phyloP scores from a whole-genome alignment of 352 stramenopile species.

The Phytopythium aichiense region DNA sequence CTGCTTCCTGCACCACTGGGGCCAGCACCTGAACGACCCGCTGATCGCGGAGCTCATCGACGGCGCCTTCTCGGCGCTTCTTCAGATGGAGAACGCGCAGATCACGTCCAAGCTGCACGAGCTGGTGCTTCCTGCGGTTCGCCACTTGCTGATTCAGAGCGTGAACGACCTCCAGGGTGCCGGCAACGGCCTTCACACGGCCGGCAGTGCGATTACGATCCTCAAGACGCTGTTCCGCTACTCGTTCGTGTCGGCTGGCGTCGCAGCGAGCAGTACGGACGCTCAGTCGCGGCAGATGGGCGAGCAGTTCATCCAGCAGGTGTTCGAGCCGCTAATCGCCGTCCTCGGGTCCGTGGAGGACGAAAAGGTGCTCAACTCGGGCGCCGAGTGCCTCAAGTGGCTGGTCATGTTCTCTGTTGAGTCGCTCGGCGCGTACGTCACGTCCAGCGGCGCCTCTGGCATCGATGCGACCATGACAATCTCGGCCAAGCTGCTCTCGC shows the following conservation, averaged over 20 bases:
- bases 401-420: conserved; percentile 77
- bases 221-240: conserved; percentile 73
- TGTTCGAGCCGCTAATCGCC: conserved; percentile 68
- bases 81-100: conserved; percentile 55
- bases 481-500: conserved; percentile 66
- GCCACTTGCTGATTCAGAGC: conserved; percentile 55
- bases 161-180: conserved; percentile 34
- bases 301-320: conserved; percentile 57
- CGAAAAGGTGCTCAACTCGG: conserved; percentile 69
- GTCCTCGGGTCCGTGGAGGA: conserved; percentile 62
- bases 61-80: conserved; percentile 55
- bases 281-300: conserved; percentile 42
- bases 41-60: conserved; percentile 72
- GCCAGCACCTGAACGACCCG: conserved; percentile 67
- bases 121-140: conserved; percentile 58
- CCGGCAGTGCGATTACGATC: conserved; percentile 60
- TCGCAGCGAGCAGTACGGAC: conserved; percentile 11
- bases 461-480: conserved; percentile 70
- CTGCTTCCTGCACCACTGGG: conserved; percentile 68
- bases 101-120: conserved; percentile 60
- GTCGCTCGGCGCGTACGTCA: conserved; percentile 45
- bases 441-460: conserved; percentile 31
- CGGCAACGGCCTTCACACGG: conserved; percentile 60
- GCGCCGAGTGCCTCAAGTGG: conserved; percentile 82
- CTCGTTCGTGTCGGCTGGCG: conserved; percentile 44